Evolutionary conservation across 2,329 filamentous ascomycete species (phyloP).

Genomic region (Tricladium varicosporioides): DNA sequence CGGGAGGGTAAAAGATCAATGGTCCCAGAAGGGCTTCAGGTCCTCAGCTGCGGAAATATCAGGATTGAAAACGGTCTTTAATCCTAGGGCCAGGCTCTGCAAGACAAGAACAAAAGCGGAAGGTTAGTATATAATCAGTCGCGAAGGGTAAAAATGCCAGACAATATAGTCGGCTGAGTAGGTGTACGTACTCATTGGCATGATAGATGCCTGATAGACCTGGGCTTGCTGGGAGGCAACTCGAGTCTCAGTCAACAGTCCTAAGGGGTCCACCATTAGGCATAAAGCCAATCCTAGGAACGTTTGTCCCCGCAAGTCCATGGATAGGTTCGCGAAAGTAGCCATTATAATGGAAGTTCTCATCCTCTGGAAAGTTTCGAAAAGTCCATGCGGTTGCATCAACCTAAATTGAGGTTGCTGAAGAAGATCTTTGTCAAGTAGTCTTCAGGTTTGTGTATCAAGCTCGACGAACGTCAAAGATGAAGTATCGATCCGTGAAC

Average conservation of each 20-base stretch:
- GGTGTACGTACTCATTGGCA: constrained; percentile 35
- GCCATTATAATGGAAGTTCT: background rate
- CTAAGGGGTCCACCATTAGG: background rate
- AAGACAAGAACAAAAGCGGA: constrained; percentile 19
- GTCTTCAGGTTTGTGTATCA: background rate
- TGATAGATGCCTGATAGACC: constrained; percentile 24
- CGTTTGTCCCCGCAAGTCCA: constrained; percentile 5
- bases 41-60: too few species aligned
- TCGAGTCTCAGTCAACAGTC: constrained; percentile 1
- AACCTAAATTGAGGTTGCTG: constrained; percentile 1
- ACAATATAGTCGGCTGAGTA: constrained; percentile 28
- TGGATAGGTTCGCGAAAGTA: background rate
- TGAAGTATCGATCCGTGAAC: too few species aligned
- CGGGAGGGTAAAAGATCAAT: too few species aligned
- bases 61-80: too few species aligned
- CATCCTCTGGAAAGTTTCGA: constrained; percentile 2
- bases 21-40: too few species aligned
- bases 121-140: constrained; percentile 31
- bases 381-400: constrained; percentile 15
- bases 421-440: background rate
- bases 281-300: background rate
- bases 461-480: too few species aligned
- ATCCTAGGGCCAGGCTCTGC: constrained; percentile 17
- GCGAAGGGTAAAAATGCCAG: constrained; percentile 24
- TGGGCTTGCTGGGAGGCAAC: constrained; percentile 21